Conservation (phyloP, 1,284 basidiomycete genomes). For the Fomitopsis betulina region DNA sequence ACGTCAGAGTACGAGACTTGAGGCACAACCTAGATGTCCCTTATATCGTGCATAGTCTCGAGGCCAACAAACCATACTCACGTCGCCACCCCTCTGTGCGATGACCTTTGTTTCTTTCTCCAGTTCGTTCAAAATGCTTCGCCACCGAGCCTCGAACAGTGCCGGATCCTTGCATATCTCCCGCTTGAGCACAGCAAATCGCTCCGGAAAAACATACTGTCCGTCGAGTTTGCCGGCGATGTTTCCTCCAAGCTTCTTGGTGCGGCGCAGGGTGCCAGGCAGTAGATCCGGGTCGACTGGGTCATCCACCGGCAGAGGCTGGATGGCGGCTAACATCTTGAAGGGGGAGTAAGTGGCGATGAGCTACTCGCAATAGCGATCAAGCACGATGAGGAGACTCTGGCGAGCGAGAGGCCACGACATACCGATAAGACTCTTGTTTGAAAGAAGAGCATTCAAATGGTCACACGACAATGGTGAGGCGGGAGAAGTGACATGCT, state of each 20-base stretch:
- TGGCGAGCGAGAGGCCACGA: too few species aligned
- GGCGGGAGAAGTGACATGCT: too few species aligned
- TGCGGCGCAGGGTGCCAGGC: not conserved
- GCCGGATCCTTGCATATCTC: conserved; percentile 40
- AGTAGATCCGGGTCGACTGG: too few species aligned
- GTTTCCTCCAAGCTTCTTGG: conserved; percentile 16
- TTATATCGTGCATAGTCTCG: too few species aligned
- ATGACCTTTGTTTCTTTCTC: conserved; percentile 42
- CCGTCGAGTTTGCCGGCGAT: conserved; percentile 52
- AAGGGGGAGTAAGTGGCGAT: too few species aligned
- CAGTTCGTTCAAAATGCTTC: conserved; percentile 48
- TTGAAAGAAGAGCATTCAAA: too few species aligned
- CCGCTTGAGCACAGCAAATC: conserved; percentile 60
- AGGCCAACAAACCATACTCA: conserved; percentile 7
- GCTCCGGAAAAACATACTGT: conserved; percentile 43
- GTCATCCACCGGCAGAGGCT: too few species aligned
- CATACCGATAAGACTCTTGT: too few species aligned
- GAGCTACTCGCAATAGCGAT: too few species aligned
- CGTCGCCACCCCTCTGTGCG: conserved; percentile 22
- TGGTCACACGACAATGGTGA: too few species aligned
- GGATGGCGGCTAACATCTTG: too few species aligned
- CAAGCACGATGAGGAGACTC: too few species aligned
- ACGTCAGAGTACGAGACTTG: conserved; percentile 48
- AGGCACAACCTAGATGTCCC: conserved; percentile 47
- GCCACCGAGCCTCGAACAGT: conserved; percentile 48